Evolutionary conservation across 306 rosid species (phyloP), one percentile per base, ranked within the genome.

Genomic region (Arachis hypogaea): DNA sequence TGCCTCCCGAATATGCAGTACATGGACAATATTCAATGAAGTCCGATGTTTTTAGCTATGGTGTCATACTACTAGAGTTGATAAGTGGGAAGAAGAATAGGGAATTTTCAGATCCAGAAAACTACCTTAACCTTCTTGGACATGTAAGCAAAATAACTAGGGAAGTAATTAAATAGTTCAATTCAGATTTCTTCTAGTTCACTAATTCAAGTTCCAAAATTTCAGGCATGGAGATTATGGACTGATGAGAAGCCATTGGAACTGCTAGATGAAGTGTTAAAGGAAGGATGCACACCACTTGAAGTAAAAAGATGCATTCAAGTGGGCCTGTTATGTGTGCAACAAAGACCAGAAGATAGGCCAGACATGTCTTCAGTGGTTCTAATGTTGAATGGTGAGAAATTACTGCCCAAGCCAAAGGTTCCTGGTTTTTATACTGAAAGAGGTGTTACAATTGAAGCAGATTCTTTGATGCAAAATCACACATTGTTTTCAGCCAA

Each of bases 1-100:
- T 85, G 84, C 72, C 86, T 62, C 84, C 82, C 0, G 75, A 80
- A 18, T 80, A 83, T 29, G 72, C 75, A 12, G 16, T 46, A 16
- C 11, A 4, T 12, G 18, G 55, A 2, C 55, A 50, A 12, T 50
- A 11, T 16, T 50, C 18, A 50, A 5, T 50, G 55, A 50, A 50
- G 8, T 50, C 16, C 1, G 80, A 50, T 50, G 55, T 50, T 2
- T 50, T 50, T 50, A 50, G 18, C 11, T 50, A 50, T 4, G 55
- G 55, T 12, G 18, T 50, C 6, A 50, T 50, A 12, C 5, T 50
- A 12, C 18, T 50, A 12, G 55, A 50, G 16, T 50, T 50, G 16
- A 16, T 50, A 4, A 11, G 18, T 50, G 55, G 55, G 55, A 50
- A 50, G 18, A 50, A 50, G 18, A 11, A 11, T 1, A 50, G 18